phyloP scores from a whole-genome alignment of 805 yeast species.

The Blastobotrys robertii region DNA sequence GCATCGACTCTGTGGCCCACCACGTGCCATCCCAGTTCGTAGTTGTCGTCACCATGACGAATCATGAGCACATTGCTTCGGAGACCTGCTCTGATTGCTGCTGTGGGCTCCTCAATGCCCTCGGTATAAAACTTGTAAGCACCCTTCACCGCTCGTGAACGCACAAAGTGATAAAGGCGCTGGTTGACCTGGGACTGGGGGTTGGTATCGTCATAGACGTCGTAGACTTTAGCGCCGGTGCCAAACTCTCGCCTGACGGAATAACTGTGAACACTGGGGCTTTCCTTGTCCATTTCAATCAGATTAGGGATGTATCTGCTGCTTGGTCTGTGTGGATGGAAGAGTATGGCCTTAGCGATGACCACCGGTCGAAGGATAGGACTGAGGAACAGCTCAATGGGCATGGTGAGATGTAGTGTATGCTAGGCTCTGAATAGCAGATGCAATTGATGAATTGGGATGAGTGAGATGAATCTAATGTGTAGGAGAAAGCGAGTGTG shows the following conservation, averaged over 20 bases:
- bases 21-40: slow-evolving; percentile 57
- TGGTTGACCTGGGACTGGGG: slow-evolving; percentile 23
- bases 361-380: slow-evolving; percentile 55
- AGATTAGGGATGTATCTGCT: slow-evolving; percentile 48
- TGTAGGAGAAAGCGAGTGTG: not conserved
- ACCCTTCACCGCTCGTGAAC: slow-evolving; percentile 61
- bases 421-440: not conserved
- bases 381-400: slow-evolving; percentile 46
- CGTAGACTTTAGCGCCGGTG: slow-evolving; percentile 47
- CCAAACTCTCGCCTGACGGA: slow-evolving; percentile 49
- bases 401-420: slow-evolving; percentile 33
- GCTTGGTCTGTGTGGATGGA: slow-evolving; percentile 46
- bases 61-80: slow-evolving; percentile 49
- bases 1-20: slow-evolving; percentile 53
- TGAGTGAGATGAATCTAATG: not conserved
- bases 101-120: slow-evolving; percentile 48
- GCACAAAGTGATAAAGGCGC: slow-evolving; percentile 42
- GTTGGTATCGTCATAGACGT: slow-evolving; percentile 41
- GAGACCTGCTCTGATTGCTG: slow-evolving; percentile 49
- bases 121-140: slow-evolving; percentile 49
- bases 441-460: not conserved
- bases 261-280: slow-evolving; percentile 30
- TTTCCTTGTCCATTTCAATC: slow-evolving; percentile 32
- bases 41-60: slow-evolving; percentile 35
- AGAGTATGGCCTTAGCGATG: slow-evolving; percentile 42